Conservation (phyloP, 2,329 filamentous ascomycete species). For the Saccharata proteae region DNA sequence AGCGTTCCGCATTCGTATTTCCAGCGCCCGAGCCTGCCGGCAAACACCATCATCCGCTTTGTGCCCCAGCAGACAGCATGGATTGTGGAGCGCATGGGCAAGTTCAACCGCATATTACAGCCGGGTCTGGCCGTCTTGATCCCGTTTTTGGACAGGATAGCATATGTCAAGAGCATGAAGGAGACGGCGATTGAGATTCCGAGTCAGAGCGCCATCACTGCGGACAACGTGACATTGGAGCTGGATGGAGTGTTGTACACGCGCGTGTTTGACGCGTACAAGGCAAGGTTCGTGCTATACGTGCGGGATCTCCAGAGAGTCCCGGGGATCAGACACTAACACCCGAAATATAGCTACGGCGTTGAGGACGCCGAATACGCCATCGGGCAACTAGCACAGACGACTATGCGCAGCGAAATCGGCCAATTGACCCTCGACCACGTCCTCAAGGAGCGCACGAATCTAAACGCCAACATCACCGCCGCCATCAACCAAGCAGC, state of each 20-base stretch:
- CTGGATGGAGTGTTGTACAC: slow-evolving; percentile 94
- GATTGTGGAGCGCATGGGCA: slow-evolving; percentile 99
- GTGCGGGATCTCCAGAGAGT: background rate
- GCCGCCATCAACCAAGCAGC: slow-evolving; percentile 96
- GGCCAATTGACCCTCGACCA: slow-evolving; percentile 93
- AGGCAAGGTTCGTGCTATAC: slow-evolving; percentile 60
- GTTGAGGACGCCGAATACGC: slow-evolving; percentile 98
- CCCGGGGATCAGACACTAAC: background rate
- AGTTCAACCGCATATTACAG: slow-evolving; percentile 85
- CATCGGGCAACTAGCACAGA: slow-evolving; percentile 94
- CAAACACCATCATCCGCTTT: slow-evolving; percentile 91
- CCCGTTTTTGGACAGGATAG: slow-evolving; percentile 87
- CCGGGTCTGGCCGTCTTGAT: slow-evolving; percentile 82
- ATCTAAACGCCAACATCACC: slow-evolving; percentile 97
- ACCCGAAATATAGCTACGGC: slow-evolving; percentile 56
- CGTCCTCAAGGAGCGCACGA: slow-evolving; percentile 91
- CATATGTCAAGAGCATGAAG: slow-evolving; percentile 96
- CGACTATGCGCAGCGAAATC: slow-evolving; percentile 97
- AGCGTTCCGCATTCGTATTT: slow-evolving; percentile 62
- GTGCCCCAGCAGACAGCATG: slow-evolving; percentile 99
- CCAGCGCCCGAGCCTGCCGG: slow-evolving; percentile 58
- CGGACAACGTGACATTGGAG: slow-evolving; percentile 95
- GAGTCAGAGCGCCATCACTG: slow-evolving; percentile 93
- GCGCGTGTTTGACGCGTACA: slow-evolving; percentile 93
- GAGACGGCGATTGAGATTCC: slow-evolving; percentile 94